Base-by-base conservation (phyloP, 2,329 filamentous ascomycete genomes). In the Coleophoma eucalyptorum region DNA sequence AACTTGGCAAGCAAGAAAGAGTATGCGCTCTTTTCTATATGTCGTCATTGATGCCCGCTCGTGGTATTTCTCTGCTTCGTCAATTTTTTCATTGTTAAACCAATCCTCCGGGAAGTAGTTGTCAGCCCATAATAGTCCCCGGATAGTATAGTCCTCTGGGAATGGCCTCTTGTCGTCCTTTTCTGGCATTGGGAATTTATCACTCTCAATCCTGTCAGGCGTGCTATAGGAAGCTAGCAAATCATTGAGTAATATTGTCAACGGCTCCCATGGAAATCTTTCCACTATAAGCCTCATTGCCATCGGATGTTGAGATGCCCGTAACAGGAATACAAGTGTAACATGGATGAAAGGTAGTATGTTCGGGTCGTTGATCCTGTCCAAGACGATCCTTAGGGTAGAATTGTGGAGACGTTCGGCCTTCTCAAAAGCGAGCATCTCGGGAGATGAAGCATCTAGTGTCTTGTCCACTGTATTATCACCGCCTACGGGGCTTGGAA, bases 261-360 rank as follows among this genome's bases (percentile, higher is more conserved):
- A 45, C 1, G 43, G n/a, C 7, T 45, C 43, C 63, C 63, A 65
- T 3, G 63, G 61, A 33, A 64, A 63, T 13, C 55, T 48, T 4
- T 43, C 41, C 16, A 50, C 35, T 4, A 65, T 20, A 15, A 57
- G 34, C 16, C 35, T 31, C 50, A 61, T 59, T 3, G 59, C 62
- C 7, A 20, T 34, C 11, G 57, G 50, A 52, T 54, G 46, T 11
- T 48, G 52, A 21, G 56, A 47, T 44, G 64, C 54, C 37, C 60
- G 41, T 5, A 51, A 33, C 44, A 65, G 55, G 40, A 64, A 65
- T 19, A 61, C 58, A 5, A 65, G 57, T 13, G 48, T 60, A 10
- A 62, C 55, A 37, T 65, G 62, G 5, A 64, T 53, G 26, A 63
- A 65, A 7, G 62, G 55, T 10, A 65, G 45, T 6, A 63, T 56